Conservation (phyloP, 176 grass and related monocot species). For the Paspalum notatum region DNA sequence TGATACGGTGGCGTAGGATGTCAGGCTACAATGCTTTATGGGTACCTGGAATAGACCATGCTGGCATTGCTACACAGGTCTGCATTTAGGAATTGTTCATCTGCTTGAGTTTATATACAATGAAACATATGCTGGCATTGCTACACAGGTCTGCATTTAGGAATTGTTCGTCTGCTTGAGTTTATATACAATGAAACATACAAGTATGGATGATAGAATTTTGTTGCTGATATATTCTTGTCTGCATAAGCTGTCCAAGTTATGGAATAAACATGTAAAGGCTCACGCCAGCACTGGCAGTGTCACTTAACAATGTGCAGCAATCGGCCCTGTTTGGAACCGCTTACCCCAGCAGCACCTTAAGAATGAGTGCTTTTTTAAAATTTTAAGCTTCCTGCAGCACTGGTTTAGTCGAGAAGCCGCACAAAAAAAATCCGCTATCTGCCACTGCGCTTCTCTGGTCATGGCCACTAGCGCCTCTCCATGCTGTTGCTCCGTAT, state of each 20-base stretch:
- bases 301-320: not conserved
- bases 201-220: not conserved
- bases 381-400: too few species aligned
- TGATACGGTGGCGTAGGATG: conserved; percentile 91
- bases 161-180: not conserved
- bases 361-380: too few species aligned
- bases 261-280: not conserved
- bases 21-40: conserved; percentile 90
- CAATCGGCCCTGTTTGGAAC: not conserved
- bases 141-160: conserved; percentile 75
- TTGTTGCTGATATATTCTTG: conserved; percentile 23
- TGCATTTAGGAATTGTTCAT: conserved; percentile 24
- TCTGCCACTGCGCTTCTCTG: too few species aligned
- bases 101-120: too few species aligned
- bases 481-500: too few species aligned
- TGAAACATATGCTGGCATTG: conserved; percentile 98
- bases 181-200: conserved; percentile 22
- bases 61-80: conserved; percentile 97
- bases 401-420: too few species aligned
- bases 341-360: too few species aligned
- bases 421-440: too few species aligned
- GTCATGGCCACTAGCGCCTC: too few species aligned
- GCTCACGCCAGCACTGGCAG: not conserved
- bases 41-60: conserved; percentile 96
- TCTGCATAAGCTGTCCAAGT: not conserved